Conservation (phyloP, 495 filamentous ascomycete genomes). For the Letharia columbiana region DNA sequence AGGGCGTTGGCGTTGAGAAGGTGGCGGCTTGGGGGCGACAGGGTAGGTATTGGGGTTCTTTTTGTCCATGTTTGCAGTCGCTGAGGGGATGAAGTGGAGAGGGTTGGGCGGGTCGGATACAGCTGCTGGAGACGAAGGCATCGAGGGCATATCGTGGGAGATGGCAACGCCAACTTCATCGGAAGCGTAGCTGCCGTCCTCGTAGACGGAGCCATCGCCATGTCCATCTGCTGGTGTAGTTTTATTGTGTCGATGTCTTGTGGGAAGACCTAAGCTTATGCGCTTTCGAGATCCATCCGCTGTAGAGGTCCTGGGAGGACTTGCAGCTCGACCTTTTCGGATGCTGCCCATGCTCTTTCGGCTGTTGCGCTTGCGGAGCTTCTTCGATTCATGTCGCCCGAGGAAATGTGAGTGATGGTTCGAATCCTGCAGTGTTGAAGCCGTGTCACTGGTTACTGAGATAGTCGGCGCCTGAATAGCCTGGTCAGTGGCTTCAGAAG, state of each 20-base stretch:
- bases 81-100: constrained; percentile 38
- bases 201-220: neutral
- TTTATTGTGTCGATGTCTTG: constrained; percentile 5
- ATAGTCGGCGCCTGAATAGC: constrained; percentile 38
- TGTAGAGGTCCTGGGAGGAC: constrained; percentile 13
- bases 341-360: constrained; percentile 37
- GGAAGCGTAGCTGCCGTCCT: constrained; percentile 8
- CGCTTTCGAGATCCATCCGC: constrained; percentile 2
- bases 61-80: constrained; percentile 43
- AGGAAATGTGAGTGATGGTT: constrained; percentile 26
- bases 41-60: constrained; percentile 32
- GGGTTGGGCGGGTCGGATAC: constrained; percentile 23
- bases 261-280: constrained; percentile 6
- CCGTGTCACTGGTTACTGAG: constrained; percentile 41
- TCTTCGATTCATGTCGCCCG: constrained; percentile 36
- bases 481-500: constrained; percentile 5
- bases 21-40: constrained; percentile 35
- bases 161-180: constrained; percentile 41
- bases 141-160: constrained; percentile 21
- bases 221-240: constrained; percentile 9
- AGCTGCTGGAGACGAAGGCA: constrained; percentile 10
- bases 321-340: constrained; percentile 23
- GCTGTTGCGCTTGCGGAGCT: constrained; percentile 39
- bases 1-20: constrained; percentile 6
- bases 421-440: constrained; percentile 17